Percentiles rank a stretch among this genome's conserved stretches.
Conservation (phyloP, 176 grass and related monocot species). For the Eremochloa ophiuroides region DNA sequence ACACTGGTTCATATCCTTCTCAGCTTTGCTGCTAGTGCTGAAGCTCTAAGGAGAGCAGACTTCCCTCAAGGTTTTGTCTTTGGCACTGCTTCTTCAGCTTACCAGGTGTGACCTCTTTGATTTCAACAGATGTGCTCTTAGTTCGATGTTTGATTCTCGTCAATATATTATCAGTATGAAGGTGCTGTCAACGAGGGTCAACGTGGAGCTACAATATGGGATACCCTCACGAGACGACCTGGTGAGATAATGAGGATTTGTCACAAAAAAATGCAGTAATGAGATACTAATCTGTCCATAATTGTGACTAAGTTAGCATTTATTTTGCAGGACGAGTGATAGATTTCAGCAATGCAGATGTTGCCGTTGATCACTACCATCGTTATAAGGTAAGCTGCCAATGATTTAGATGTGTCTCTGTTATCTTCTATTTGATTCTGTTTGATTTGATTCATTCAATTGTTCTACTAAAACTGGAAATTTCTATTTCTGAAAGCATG, state of each 20-base stretch:
- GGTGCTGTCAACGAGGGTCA: constrained; percentile 78
- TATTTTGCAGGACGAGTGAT: constrained; percentile 68
- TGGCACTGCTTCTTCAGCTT: constrained; percentile 95
- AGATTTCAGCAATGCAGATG: constrained; percentile 94
- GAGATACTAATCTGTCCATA: not conserved
- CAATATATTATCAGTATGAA: constrained; percentile 62
- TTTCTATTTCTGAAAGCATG: not conserved
- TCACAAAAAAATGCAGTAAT: not conserved
- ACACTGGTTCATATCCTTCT: constrained; percentile 42
- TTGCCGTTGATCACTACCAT: constrained; percentile 96
- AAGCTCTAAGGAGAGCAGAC: constrained; percentile 69
- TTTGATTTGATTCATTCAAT: constrained; percentile 6
- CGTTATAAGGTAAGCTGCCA: constrained; percentile 67
- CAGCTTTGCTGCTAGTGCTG: constrained; percentile 38
- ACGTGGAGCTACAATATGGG: constrained; percentile 90
- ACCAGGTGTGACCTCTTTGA: constrained; percentile 41
- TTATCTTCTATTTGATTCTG: constrained; percentile 5
- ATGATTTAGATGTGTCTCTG: not conserved
- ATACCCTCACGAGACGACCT: constrained; percentile 65
- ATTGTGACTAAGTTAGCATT: not conserved
- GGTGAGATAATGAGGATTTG: constrained; percentile 38
- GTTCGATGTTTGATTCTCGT: constrained; percentile 10
- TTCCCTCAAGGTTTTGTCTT: constrained; percentile 87
- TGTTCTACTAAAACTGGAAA: not conserved
- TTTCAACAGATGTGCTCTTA: not conserved